A percentile compares a stretch with the other conserved stretches of the same genome.
Evolutionary conservation across 2,329 filamentous ascomycete genomes (phyloP).

Genomic region (Harringtonia aguacate): DNA sequence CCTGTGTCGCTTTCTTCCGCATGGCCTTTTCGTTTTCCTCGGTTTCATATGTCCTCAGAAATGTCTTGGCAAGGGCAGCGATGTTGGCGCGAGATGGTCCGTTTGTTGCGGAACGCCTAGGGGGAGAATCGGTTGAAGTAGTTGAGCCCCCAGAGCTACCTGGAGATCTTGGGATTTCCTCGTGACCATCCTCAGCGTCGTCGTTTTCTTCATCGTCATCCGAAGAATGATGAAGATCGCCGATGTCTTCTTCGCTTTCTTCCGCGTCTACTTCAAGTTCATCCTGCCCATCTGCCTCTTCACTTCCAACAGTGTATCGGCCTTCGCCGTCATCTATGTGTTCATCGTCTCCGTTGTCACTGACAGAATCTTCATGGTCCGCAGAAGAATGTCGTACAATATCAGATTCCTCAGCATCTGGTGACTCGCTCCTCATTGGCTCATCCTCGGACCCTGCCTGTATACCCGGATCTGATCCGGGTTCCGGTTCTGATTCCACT

Average conservation of each 20-base stretch:
- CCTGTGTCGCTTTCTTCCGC: slow-evolving; percentile 67
- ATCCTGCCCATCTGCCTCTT: background rate
- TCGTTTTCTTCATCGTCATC: slow-evolving; percentile 45
- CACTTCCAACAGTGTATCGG: background rate
- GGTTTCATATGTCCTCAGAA: slow-evolving; percentile 73
- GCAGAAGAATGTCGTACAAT: background rate
- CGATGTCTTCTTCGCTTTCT: slow-evolving; percentile 19
- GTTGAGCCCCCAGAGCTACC: slow-evolving; percentile 56
- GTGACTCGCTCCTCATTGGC: slow-evolving; percentile 15
- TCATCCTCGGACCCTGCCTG: background rate
- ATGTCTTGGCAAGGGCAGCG: slow-evolving; percentile 65
- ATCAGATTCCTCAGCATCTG: slow-evolving; percentile 10
- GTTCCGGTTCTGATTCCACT: slow-evolving; percentile 20
- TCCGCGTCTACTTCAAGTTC: slow-evolving; percentile 13
- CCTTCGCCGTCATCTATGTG: background rate
- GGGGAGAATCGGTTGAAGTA: slow-evolving; percentile 49
- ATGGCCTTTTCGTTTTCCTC: slow-evolving; percentile 61
- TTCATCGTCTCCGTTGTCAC: background rate
- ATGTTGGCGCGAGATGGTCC: slow-evolving; percentile 61
- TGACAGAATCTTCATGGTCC: background rate
- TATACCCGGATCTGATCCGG: background rate
- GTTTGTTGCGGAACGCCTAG: slow-evolving; percentile 34
- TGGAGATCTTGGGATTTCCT: slow-evolving; percentile 56
- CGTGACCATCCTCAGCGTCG: slow-evolving; percentile 32
- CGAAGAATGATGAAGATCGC: slow-evolving; percentile 34